Conservation (phyloP, 2,329 filamentous ascomycete genomes). For the Alternaria panax region DNA sequence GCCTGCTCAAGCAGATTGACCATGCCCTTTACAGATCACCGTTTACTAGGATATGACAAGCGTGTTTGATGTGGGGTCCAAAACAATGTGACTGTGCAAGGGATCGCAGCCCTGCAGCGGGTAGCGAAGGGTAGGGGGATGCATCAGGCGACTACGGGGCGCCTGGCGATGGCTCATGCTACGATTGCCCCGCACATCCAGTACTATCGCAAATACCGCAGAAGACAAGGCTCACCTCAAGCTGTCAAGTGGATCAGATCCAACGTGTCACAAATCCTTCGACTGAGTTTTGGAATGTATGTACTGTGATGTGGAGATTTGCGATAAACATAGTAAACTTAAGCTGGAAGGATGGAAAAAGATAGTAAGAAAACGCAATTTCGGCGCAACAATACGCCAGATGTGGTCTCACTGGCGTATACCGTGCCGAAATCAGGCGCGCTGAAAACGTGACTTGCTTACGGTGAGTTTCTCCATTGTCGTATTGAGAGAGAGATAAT, state of each 20-base stretch:
- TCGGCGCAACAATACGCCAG: not conserved
- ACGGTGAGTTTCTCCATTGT: not conserved
- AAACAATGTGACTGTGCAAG: not conserved
- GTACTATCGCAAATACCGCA: not conserved
- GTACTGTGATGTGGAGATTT: not conserved
- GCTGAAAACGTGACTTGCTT: conserved; percentile 7
- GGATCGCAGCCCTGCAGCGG: not conserved
- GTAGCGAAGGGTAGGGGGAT: not conserved
- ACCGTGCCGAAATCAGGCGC: not conserved
- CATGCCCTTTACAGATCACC: not conserved
- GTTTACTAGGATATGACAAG: not conserved
- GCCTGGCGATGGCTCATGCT: not conserved
- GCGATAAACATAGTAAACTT: not conserved
- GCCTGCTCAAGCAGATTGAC: not conserved
- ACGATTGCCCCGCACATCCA: not conserved
- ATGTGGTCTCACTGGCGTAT: not conserved
- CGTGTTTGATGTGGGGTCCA: not conserved
- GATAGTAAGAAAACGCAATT: not conserved
- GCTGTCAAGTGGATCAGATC: not conserved
- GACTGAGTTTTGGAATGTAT: not conserved
- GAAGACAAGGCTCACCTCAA: not conserved
- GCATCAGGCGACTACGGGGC: not conserved
- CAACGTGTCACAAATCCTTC: not conserved
- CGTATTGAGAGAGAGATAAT: not conserved
- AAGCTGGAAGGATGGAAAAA: not conserved